Conservation (phyloP, 495 filamentous ascomycete species). For the Hypomontagnella monticulosa region DNA sequence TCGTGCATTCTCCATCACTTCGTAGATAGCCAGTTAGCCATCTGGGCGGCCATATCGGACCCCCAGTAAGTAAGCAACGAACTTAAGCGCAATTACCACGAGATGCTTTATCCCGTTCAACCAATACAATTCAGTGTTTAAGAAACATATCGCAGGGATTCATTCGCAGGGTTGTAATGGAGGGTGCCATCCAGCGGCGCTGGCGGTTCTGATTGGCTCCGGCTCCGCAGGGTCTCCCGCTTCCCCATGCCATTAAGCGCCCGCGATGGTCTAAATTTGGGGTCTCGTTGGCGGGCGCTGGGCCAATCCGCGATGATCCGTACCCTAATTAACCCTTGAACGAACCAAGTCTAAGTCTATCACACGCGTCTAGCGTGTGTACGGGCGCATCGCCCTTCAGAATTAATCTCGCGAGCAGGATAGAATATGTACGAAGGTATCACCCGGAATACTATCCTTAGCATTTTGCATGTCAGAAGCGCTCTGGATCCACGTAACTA, state of each 20-base stretch:
- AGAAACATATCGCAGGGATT: neutral
- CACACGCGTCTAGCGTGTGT: slow-evolving; percentile 27
- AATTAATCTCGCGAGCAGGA: slow-evolving; percentile 15
- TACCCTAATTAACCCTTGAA: neutral
- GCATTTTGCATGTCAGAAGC: slow-evolving; percentile 26
- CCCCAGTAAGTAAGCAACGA: neutral
- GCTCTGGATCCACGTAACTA: slow-evolving; percentile 26
- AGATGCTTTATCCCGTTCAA: slow-evolving; percentile 9
- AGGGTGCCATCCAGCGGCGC: slow-evolving; percentile 25
- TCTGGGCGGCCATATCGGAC: slow-evolving; percentile 1
- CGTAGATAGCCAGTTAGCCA: neutral
- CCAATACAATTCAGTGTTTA: slow-evolving; percentile 7
- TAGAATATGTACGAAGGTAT: slow-evolving; percentile 30
- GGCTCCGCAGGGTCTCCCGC: neutral
- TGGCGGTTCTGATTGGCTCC: slow-evolving; percentile 9
- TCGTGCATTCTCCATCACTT: slow-evolving; percentile 18
- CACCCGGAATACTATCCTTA: slow-evolving; percentile 40
- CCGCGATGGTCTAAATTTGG: slow-evolving; percentile 33
- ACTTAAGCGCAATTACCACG: slow-evolving; percentile 10
- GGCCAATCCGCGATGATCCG: slow-evolving; percentile 29
- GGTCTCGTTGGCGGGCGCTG: slow-evolving; percentile 3
- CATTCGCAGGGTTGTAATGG: slow-evolving; percentile 8
- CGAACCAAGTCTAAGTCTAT: slow-evolving; percentile 7
- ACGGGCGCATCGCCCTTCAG: slow-evolving; percentile 29
- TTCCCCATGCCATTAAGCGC: slow-evolving; percentile 33